Percentiles rank a stretch among this genome's conserved stretches.
These are phyloP conservation scores for Cryptosporidium sp. DNA, from an alignment of 169 alveolate species.

Conservation along the genomic window DNA sequence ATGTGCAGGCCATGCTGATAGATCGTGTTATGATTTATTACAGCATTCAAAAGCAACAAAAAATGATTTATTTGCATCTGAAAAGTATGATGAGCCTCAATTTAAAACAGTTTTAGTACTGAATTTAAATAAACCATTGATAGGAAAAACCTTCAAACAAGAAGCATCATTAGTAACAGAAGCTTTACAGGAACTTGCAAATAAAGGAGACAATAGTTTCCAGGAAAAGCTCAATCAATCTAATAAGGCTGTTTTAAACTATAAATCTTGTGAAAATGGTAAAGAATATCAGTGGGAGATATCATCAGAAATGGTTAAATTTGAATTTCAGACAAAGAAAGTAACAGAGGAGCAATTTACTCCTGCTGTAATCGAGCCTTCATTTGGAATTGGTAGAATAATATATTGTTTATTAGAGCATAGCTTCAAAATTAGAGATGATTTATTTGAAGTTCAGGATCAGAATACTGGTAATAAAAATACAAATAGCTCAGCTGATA, in stretches of 20 bases:
- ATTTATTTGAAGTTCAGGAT: slow-evolving; percentile 5
- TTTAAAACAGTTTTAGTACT: slow-evolving; percentile 84
- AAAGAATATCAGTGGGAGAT: slow-evolving; percentile 70
- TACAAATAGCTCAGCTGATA: background rate
- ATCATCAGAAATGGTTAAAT: slow-evolving; percentile 84
- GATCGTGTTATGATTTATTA: slow-evolving; percentile 93
- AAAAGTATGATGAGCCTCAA: slow-evolving; percentile 89
- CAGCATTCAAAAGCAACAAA: slow-evolving; percentile 92
- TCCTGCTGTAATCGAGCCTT: slow-evolving; percentile 98
- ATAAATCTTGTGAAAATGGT: slow-evolving; percentile 11
- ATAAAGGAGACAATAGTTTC: slow-evolving; percentile 76
- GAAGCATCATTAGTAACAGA: slow-evolving; percentile 78
- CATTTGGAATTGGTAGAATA: slow-evolving; percentile 97
- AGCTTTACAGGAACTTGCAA: slow-evolving; percentile 77
- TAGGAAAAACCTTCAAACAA: slow-evolving; percentile 89
- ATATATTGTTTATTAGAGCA: slow-evolving; percentile 95
- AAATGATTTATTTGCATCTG: slow-evolving; percentile 90
- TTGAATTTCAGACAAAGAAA: slow-evolving; percentile 89
- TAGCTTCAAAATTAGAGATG: slow-evolving; percentile 91
- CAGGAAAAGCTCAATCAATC: slow-evolving; percentile 73
- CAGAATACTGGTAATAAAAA: background rate
- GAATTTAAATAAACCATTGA: slow-evolving; percentile 87
- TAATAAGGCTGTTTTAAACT: background rate
- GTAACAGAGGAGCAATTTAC: slow-evolving; percentile 92
- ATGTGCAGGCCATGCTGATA: slow-evolving; percentile 97